Evolutionary conservation across 169 alveolate genomes (phyloP).

Genomic region (Cryptosporidium sp.): DNA sequence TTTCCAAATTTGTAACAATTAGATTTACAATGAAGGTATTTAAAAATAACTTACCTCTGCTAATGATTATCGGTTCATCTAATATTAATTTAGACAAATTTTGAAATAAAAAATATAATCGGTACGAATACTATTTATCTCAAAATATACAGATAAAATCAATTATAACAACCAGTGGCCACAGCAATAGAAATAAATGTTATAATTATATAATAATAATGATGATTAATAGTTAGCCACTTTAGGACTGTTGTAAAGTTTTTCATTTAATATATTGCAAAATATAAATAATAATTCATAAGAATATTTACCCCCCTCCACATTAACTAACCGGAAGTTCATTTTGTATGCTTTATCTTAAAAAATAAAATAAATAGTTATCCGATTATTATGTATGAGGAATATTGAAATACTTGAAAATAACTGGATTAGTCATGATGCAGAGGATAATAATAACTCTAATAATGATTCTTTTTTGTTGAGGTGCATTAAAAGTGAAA

Average conservation of each 20-base stretch:
- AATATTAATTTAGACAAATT: no score
- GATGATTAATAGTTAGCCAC: not conserved
- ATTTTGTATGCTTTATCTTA: not conserved
- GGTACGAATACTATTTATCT: not conserved
- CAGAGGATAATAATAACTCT: not conserved
- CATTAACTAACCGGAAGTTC: not conserved
- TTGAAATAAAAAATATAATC: no score
- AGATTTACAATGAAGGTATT: not conserved
- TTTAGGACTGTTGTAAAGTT: not conserved
- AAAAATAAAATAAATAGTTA: not conserved
- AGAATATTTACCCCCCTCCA: not conserved
- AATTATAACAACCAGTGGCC: not conserved
- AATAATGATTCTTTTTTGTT: not conserved
- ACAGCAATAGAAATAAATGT: not conserved
- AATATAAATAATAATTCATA: not conserved
- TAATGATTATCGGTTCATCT: no score
- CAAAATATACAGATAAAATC: not conserved
- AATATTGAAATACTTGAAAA: slow-evolving; percentile 14
- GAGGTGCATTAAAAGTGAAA: slow-evolving; percentile 45
- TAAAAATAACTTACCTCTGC: not conserved
- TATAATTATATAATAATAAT: no score
- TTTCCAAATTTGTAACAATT: no score
- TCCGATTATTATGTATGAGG: slow-evolving; percentile 64
- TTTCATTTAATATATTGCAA: not conserved
- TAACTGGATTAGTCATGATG: slow-evolving; percentile 7